Evolutionary conservation across 192 early-diverging fungal species (phyloP).

Genomic region (Phycomyces nitens): DNA sequence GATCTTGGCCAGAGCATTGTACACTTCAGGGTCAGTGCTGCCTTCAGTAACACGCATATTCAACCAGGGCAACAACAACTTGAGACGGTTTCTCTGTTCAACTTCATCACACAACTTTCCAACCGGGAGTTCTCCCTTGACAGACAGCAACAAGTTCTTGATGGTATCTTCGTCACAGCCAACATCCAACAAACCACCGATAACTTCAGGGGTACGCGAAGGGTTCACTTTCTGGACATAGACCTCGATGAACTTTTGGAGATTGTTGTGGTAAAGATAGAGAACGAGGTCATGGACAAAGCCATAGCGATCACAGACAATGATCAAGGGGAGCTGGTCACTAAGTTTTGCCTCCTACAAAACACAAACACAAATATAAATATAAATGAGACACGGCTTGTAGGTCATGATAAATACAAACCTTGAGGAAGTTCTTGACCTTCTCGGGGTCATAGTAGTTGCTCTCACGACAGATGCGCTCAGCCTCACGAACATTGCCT

Average conservation of each 20-base stretch:
- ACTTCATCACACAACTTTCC: constrained; percentile 84
- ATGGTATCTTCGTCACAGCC: constrained; percentile 95
- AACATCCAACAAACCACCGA: constrained; percentile 96
- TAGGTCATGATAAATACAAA: constrained; percentile 6
- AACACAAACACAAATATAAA: too few relatives aligned
- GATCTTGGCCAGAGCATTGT: constrained; percentile 98
- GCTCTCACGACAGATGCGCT: constrained; percentile 95
- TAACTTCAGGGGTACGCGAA: constrained; percentile 86
- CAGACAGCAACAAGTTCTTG: constrained; percentile 85
- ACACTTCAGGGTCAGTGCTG: constrained; percentile 84
- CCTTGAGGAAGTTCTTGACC: constrained; percentile 98
- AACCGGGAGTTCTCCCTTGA: constrained; percentile 79
- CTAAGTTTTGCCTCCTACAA: constrained; percentile 88
- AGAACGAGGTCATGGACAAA: constrained; percentile 98
- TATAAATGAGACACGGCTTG: background rate
- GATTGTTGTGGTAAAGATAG: constrained; percentile 90
- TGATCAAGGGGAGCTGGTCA: constrained; percentile 96
- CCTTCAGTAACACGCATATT: constrained; percentile 87
- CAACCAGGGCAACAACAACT: constrained; percentile 93
- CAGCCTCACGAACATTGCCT: constrained; percentile 96
- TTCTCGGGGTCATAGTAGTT: constrained; percentile 96
- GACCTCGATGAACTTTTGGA: constrained; percentile 95
- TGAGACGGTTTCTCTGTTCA: constrained; percentile 95
- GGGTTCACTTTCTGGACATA: constrained; percentile 99
- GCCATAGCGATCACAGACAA: constrained; percentile 96